Percentiles rank a stretch among this genome's conserved stretches.
Conservation (phyloP, 2,329 filamentous ascomycete genomes). For the Exophiala lecanii-corni region DNA sequence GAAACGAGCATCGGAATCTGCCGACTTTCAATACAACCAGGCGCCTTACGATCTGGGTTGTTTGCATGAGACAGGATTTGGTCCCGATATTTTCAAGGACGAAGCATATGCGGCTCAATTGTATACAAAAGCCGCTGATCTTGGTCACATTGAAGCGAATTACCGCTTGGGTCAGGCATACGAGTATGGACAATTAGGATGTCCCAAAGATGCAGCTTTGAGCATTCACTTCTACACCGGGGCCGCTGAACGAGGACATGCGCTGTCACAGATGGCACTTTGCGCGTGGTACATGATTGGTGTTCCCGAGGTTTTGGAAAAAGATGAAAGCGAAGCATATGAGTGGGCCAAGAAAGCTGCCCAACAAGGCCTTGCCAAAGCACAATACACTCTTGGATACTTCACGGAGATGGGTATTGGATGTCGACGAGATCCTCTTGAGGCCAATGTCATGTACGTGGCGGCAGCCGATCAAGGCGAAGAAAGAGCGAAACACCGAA, state of each 20-base stretch:
- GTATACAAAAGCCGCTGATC: slow-evolving; percentile 87
- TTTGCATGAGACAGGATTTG: slow-evolving; percentile 88
- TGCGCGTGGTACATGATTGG: slow-evolving; percentile 99
- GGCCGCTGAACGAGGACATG: slow-evolving; percentile 77
- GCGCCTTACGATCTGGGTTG: slow-evolving; percentile 87
- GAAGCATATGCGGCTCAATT: slow-evolving; percentile 86
- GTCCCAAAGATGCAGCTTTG: slow-evolving; percentile 83
- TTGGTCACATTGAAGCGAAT: slow-evolving; percentile 82
- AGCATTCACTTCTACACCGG: slow-evolving; percentile 97
- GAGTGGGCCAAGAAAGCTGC: slow-evolving; percentile 91
- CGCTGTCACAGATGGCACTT: slow-evolving; percentile 92
- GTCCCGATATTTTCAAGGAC: slow-evolving; percentile 89
- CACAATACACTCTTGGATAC: slow-evolving; percentile 93
- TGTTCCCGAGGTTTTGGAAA: slow-evolving; percentile 84
- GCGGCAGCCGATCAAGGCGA: slow-evolving; percentile 89
- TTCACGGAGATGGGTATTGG: slow-evolving; percentile 99
- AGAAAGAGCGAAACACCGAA: slow-evolving; percentile 77
- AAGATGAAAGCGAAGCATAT: slow-evolving; percentile 92
- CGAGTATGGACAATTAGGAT: slow-evolving; percentile 82
- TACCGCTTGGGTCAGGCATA: slow-evolving; percentile 93
- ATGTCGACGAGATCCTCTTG: slow-evolving; percentile 86
- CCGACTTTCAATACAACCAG: slow-evolving; percentile 85
- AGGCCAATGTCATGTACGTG: slow-evolving; percentile 98
- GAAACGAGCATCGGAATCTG: slow-evolving; percentile 84
- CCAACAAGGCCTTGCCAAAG: slow-evolving; percentile 69